These are phyloP conservation scores for Trifolium dubium DNA, from an alignment of 306 rosid species.

Conservation along the genomic window DNA sequence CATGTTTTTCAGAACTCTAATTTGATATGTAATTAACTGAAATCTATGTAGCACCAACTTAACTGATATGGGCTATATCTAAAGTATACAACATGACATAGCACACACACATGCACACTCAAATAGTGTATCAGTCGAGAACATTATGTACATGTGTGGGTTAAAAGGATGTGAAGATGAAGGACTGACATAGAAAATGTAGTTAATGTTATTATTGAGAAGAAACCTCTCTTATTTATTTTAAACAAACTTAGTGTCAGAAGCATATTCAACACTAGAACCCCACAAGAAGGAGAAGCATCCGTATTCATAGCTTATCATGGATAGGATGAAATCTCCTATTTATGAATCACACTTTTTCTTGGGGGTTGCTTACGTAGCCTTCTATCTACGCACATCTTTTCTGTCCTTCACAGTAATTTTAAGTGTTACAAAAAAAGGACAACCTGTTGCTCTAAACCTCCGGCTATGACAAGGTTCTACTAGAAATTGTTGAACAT, in stretches of 20 bases:
- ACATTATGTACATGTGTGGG: neutral
- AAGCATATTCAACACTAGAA: no score
- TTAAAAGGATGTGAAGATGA: slow-evolving; percentile 5
- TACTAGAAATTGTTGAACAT: neutral
- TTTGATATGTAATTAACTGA: slow-evolving; percentile 15
- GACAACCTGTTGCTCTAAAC: neutral
- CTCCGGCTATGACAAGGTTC: neutral
- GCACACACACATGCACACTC: neutral
- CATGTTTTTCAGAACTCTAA: slow-evolving; percentile 12
- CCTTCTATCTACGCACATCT: neutral
- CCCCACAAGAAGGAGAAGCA: no score
- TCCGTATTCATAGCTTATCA: no score
- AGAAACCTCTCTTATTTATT: no score
- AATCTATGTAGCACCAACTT: neutral
- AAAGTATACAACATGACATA: neutral
- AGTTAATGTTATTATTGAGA: no score
- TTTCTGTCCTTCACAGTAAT: slow-evolving; percentile 4
- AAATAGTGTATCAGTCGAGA: neutral
- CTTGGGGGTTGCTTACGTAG: slow-evolving; percentile 9
- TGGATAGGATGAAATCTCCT: no score
- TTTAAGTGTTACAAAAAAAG: neutral
- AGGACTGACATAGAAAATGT: neutral
- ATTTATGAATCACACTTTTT: no score
- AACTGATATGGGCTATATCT: neutral
- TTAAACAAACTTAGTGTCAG: no score